A percentile compares a stretch with the other conserved stretches of the same genome.
Conservation (phyloP, 2,329 filamentous ascomycete genomes). For the Grosmannia huntii region DNA sequence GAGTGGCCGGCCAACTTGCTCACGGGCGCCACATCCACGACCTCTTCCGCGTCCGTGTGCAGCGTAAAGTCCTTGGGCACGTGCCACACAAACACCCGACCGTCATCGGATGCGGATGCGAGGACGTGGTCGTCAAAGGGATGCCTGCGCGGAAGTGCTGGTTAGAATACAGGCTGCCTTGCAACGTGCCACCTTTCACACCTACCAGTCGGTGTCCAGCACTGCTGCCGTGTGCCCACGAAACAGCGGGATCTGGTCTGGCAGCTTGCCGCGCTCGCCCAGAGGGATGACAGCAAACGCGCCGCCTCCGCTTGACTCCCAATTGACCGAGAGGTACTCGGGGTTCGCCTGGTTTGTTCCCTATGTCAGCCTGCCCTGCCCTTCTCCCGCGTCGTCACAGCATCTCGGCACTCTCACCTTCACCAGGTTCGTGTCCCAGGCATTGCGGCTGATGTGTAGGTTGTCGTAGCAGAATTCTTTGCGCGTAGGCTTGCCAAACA, state of each 20-base stretch:
- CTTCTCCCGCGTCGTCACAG: background rate
- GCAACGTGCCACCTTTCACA: slow-evolving; percentile 10
- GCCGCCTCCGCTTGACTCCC: slow-evolving; percentile 90
- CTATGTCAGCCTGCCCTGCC: slow-evolving; percentile 6
- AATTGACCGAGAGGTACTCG: slow-evolving; percentile 93
- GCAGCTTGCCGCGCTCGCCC: slow-evolving; percentile 77
- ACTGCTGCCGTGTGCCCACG: slow-evolving; percentile 92
- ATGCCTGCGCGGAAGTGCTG: slow-evolving; percentile 44
- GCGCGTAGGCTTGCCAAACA: slow-evolving; percentile 89
- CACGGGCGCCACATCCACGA: slow-evolving; percentile 67
- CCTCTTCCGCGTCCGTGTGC: slow-evolving; percentile 72
- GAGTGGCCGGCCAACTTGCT: slow-evolving; percentile 78
- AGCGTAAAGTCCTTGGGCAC: slow-evolving; percentile 81
- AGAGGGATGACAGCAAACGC: slow-evolving; percentile 94
- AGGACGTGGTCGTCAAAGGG: slow-evolving; percentile 92
- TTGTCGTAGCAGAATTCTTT: slow-evolving; percentile 99
- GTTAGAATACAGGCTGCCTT: background rate
- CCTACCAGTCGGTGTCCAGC: slow-evolving; percentile 88
- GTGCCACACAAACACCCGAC: slow-evolving; percentile 93
- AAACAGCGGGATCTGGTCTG: slow-evolving; percentile 88
- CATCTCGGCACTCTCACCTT: slow-evolving; percentile 49
- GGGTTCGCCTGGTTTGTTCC: slow-evolving; percentile 63
- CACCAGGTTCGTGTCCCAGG: slow-evolving; percentile 97
- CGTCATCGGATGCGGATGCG: slow-evolving; percentile 90
- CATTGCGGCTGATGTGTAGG: slow-evolving; percentile 91